These are phyloP conservation scores for Daldinia childiae DNA, from an alignment of 495 filamentous ascomycete species.

Conservation along the genomic window DNA sequence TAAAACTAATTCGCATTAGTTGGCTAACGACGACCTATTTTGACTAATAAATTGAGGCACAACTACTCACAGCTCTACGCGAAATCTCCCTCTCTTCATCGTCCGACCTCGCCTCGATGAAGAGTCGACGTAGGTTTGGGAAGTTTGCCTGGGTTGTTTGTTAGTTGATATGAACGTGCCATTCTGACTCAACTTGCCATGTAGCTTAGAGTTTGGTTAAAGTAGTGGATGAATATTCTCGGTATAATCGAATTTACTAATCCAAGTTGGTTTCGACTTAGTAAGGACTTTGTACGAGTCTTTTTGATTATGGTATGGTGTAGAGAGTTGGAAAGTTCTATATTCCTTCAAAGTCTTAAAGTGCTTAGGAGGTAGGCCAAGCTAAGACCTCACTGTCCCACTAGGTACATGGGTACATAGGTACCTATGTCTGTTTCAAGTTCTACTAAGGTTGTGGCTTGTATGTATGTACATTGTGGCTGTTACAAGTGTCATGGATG, in stretches of 20 bases:
- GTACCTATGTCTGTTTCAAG: background rate
- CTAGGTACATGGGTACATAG: background rate
- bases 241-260: background rate
- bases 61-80: conserved; percentile 78
- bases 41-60: background rate
- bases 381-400: no score
- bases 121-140: conserved; percentile 93
- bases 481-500: background rate
- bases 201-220: background rate
- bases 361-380: no score
- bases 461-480: conserved; percentile 19
- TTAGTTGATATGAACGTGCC: background rate
- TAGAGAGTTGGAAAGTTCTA: no score
- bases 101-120: conserved; percentile 93
- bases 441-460: conserved; percentile 5
- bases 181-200: conserved; percentile 35
- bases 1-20: conserved; percentile 75
- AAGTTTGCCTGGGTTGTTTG: conserved; percentile 72
- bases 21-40: background rate
- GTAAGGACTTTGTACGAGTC: no score
- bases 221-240: background rate
- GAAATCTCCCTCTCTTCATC: conserved; percentile 95
- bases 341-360: no score
- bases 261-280: no score
- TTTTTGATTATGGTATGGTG: no score